Percentiles rank a stretch among this genome's conserved stretches.
phyloP scores from a whole-genome alignment of 345 rosid genomes.

The Litchi chinensis region DNA sequence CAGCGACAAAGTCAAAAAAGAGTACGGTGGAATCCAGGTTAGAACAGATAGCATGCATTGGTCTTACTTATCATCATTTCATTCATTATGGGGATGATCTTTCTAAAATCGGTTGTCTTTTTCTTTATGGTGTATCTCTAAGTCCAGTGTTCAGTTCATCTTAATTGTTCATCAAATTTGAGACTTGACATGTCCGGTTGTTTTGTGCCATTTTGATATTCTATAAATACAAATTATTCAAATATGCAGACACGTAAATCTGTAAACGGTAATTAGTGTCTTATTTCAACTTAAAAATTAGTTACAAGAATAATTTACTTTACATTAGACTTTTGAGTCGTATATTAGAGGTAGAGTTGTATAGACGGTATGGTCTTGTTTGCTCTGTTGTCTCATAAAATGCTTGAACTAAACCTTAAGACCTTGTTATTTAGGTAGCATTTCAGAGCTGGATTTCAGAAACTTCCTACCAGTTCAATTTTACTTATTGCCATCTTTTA shows the following conservation, averaged over 20 bases:
- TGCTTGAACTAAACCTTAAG: background rate
- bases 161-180: background rate
- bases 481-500: background rate
- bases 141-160: background rate
- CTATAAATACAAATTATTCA: background rate
- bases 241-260: background rate
- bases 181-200: background rate
- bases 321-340: background rate
- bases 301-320: background rate
- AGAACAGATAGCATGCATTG: conserved; percentile 13
- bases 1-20: conserved; percentile 32
- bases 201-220: background rate
- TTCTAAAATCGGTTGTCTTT: background rate
- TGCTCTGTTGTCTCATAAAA: background rate
- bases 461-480: background rate
- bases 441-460: background rate
- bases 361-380: background rate
- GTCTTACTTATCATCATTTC: background rate
- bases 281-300: background rate
- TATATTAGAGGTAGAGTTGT: background rate
- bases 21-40: conserved; percentile 55
- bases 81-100: background rate
- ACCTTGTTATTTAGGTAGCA: background rate
- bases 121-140: background rate
- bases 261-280: background rate